These are phyloP conservation scores for Solanum dulcamara DNA, from an alignment of 257 asterid genomes.

Conservation along the genomic window DNA sequence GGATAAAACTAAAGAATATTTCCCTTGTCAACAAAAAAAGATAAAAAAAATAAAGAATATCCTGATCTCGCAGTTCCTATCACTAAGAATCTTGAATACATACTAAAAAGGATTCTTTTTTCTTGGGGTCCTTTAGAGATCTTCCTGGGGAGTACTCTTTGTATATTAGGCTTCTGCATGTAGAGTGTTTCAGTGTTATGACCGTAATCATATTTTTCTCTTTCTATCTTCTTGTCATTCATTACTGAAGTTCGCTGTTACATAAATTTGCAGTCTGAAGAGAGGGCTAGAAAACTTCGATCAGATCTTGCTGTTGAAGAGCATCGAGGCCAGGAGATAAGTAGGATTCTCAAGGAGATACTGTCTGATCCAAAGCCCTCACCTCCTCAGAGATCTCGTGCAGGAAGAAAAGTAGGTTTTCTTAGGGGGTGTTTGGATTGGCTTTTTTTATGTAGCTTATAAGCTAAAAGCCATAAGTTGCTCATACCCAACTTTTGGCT, in stretches of 20 bases:
- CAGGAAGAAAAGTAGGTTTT: conserved; percentile 63
- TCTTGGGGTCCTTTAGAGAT: not conserved
- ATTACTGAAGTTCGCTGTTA: not conserved
- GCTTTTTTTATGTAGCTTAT: too few species aligned
- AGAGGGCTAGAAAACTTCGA: conserved; percentile 71
- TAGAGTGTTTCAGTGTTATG: not conserved
- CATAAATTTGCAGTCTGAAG: conserved; percentile 60
- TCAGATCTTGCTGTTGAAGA: conserved; percentile 81
- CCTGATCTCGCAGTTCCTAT: not conserved
- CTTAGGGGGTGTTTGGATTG: too few species aligned
- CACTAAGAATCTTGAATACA: not conserved
- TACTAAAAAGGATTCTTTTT: not conserved
- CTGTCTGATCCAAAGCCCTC: conserved; percentile 41
- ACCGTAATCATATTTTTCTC: not conserved
- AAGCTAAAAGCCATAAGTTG: too few species aligned
- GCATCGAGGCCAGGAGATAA: conserved; percentile 65
- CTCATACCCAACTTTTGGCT: too few species aligned
- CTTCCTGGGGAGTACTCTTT: not conserved
- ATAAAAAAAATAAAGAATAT: not conserved
- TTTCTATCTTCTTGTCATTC: not conserved
- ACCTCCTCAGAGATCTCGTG: conserved; percentile 35
- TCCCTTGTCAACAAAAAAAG: not conserved
- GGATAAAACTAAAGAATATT: not conserved
- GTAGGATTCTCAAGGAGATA: conserved; percentile 64
- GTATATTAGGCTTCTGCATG: not conserved